phyloP scores from a whole-genome alignment of 2,329 filamentous ascomycete species.

The Colletotrichum acutatum region DNA sequence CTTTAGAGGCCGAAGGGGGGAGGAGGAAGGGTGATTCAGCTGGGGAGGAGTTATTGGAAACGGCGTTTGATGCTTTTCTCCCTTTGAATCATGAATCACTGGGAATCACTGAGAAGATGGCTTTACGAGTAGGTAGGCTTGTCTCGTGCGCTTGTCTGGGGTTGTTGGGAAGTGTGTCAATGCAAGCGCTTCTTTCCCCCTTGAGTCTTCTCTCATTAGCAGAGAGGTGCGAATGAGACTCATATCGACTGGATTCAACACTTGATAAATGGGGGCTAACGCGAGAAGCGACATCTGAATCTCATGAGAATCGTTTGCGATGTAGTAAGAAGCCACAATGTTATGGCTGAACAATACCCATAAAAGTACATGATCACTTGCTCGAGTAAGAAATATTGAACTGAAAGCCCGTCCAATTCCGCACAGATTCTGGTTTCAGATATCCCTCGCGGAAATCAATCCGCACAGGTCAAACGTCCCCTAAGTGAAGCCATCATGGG shows the following conservation, averaged over 20 bases:
- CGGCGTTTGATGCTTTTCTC: neutral
- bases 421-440: neutral
- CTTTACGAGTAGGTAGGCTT: neutral
- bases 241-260: too few relatives aligned
- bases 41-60: neutral
- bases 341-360: too few relatives aligned
- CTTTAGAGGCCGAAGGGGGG: neutral
- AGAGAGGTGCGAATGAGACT: too few relatives aligned
- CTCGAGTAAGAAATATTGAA: too few relatives aligned
- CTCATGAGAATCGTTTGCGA: too few relatives aligned
- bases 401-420: neutral
- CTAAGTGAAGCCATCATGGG: neutral
- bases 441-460: neutral
- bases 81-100: neutral
- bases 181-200: neutral
- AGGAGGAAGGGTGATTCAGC: neutral
- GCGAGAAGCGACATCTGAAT: neutral
- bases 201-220: neutral
- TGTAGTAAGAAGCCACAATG: too few relatives aligned
- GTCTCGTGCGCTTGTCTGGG: neutral
- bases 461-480: neutral
- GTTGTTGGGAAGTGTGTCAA: neutral
- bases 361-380: too few relatives aligned
- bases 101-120: neutral
- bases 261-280: too few relatives aligned